Evolutionary conservation across 192 early-diverging fungal species (phyloP).

Genomic region (Linnemannia zychae): DNA sequence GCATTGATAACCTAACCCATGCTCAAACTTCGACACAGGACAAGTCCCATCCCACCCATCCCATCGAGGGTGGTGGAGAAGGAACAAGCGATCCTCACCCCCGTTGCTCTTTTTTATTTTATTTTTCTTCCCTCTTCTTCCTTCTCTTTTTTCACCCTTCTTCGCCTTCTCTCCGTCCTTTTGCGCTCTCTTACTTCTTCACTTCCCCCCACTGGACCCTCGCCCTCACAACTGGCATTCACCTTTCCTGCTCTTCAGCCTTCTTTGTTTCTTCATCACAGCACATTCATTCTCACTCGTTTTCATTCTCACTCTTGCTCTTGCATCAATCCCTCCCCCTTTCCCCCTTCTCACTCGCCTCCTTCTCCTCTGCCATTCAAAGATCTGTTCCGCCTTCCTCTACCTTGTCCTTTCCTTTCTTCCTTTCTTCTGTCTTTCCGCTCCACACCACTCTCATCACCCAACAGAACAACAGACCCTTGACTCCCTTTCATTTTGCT

Average conservation of each 20-base stretch:
- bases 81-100: not conserved
- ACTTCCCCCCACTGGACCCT: not conserved
- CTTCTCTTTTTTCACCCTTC: not conserved
- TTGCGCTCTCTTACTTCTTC: not conserved
- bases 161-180: not conserved
- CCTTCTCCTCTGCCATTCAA: not conserved
- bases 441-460: no score
- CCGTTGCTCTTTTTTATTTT: slow-evolving; percentile 7
- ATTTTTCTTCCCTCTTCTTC: not conserved
- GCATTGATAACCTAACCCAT: slow-evolving; percentile 12
- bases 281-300: not conserved
- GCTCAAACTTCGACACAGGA: not conserved
- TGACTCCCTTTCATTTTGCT: not conserved
- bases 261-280: not conserved
- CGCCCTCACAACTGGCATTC: not conserved
- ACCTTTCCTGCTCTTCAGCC: slow-evolving; percentile 6
- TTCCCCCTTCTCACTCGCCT: not conserved
- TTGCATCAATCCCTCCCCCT: not conserved
- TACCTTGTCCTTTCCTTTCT: not conserved
- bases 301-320: not conserved
- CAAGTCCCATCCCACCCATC: no score
- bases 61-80: not conserved
- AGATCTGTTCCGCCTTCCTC: not conserved
- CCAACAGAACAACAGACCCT: not conserved
- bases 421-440: not conserved